Conservation (phyloP, 495 filamentous ascomycete genomes). For the Chaetomium tenue region DNA sequence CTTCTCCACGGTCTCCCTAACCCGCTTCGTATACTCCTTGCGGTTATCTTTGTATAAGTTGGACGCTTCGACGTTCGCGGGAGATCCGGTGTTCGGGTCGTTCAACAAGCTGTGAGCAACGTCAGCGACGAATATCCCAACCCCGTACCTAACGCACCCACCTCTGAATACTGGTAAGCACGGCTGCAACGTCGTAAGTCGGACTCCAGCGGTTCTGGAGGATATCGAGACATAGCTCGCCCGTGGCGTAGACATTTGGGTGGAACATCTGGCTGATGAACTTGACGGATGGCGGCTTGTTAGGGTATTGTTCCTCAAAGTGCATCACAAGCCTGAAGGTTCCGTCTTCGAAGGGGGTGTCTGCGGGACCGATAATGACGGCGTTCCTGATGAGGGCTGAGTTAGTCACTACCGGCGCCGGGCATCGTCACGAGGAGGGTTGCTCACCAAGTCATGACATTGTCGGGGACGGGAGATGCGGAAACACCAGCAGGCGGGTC, state of each 20-base stretch:
- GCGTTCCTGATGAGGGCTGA: slow-evolving; percentile 70
- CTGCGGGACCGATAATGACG: slow-evolving; percentile 95
- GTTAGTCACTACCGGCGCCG: slow-evolving; percentile 9
- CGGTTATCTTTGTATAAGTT: slow-evolving; percentile 99
- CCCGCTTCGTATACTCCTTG: slow-evolving; percentile 91
- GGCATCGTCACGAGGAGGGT: background rate
- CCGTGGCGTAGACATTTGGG: slow-evolving; percentile 95
- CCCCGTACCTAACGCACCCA: slow-evolving; percentile 35
- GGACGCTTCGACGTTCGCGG: slow-evolving; percentile 95
- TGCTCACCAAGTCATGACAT: slow-evolving; percentile 97
- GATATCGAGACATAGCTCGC: slow-evolving; percentile 95
- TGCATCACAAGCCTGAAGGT: slow-evolving; percentile 98
- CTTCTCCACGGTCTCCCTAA: slow-evolving; percentile 96
- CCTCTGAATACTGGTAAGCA: slow-evolving; percentile 98
- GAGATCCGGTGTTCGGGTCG: slow-evolving; percentile 95
- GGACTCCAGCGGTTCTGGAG: slow-evolving; percentile 98
- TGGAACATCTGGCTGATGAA: slow-evolving; percentile 99
- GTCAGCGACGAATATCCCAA: slow-evolving; percentile 16
- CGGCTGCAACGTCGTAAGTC: slow-evolving; percentile 96
- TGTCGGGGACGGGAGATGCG: slow-evolving; percentile 93
- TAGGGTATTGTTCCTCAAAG: slow-evolving; percentile 97
- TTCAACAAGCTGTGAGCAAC: slow-evolving; percentile 73
- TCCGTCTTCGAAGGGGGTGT: slow-evolving; percentile 97
- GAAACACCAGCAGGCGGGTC: slow-evolving; percentile 97
- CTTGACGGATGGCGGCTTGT: slow-evolving; percentile 95